Base-by-base conservation (phyloP, 2,329 filamentous ascomycete genomes). In the Neoscytalidium dimidiatum region DNA sequence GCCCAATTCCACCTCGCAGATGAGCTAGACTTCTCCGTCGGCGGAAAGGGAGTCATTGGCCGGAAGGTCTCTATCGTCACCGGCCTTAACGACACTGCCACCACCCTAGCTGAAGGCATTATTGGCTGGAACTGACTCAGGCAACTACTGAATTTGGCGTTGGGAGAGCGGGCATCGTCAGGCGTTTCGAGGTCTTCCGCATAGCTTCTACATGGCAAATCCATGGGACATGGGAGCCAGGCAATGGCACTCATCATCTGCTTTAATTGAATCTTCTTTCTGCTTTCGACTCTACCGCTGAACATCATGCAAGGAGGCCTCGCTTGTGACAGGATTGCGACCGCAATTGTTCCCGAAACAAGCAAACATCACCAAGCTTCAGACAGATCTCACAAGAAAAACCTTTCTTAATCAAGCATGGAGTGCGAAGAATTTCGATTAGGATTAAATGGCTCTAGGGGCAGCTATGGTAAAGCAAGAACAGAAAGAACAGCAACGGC, bases 51-150 rank as follows among this genome's bases (percentile, higher is more conserved):
- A 8, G 49, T 66, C 43, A 63, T 66, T 26, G 64, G 64, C 7
- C 35, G 64, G 13, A 51, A 52, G 17, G 64, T 66, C 5, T 66
- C 64, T 6, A 56, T 66, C 26, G 49, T 66, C 14, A 53, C 48
- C 1, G 56, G 29, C 21, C 7, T 64, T 21, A 60, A 23, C 3
- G 62, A 60, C 38, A 26, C 26, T 17, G 49, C 57, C 17, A 49
- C 38, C 33, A 51, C 28, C 7, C 26, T 66, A 1, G 58, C 58
- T 11, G 57, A 66, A 26, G 64, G 64, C n/a, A 66, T 66, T 21
- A 63, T 66, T 26, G 64, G 64, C 35, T 66, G 51, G 26, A 66
- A 66, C 29, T 66, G 64, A 65, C 4, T 21, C 19, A 23, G 23
- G 4, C 23, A 1, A 28, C 14, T 6, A 6, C 1, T 49, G n/a